Evolutionary conservation across 805 yeast species (phyloP), one percentile per base, ranked within the genome.

Genomic region (Nematodospora valgi): DNA sequence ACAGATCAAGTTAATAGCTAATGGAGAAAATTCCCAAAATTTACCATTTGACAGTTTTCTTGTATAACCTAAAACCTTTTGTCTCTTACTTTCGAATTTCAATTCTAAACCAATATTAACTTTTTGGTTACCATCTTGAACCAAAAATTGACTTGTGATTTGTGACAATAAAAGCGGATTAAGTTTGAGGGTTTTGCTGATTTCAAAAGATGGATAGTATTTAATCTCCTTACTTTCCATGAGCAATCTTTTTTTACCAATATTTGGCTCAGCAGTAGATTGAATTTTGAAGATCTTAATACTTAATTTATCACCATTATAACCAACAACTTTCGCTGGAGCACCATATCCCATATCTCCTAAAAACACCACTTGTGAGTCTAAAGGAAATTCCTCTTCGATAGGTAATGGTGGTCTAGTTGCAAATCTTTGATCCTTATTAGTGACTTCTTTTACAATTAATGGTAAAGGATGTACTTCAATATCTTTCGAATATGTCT

Each of bases 321-420:
- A 76, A 0, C 85, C 91, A 31, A 72, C 73, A 29, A 85, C 74
- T 15, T 66, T 66, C 4, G 87, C 86, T 28, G 84, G 79, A 4
- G 86, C 75, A 36, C 98, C 98, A 54, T 86, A 93, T 2, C 89
- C 94, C 57, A 80, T 78, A 18, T 81, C 86, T 31, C 97, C 95
- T 41, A 93, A 66, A 53, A 86, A 86, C 6, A 91, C 76, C 18
- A 80, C 89, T 34, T 78, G 75, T 0, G 84, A 72, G 11, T 74
- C 81, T 4, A 72, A 35, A 13, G 97, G 97, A 59, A 74, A 93
- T 56, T 91, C 97, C 44, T 85, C 77, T 6, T 78, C 81, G 39
- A 93, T 67, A 5, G 96, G 87, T 23, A 76, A 52, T 2, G 97
- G 86, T 1, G 81, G 77, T 44, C 79, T 77, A 49, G 86, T 87